These are phyloP conservation scores for Phytophthora fragariaefolia DNA, from an alignment of 352 stramenopile species.

Conservation along the genomic window DNA sequence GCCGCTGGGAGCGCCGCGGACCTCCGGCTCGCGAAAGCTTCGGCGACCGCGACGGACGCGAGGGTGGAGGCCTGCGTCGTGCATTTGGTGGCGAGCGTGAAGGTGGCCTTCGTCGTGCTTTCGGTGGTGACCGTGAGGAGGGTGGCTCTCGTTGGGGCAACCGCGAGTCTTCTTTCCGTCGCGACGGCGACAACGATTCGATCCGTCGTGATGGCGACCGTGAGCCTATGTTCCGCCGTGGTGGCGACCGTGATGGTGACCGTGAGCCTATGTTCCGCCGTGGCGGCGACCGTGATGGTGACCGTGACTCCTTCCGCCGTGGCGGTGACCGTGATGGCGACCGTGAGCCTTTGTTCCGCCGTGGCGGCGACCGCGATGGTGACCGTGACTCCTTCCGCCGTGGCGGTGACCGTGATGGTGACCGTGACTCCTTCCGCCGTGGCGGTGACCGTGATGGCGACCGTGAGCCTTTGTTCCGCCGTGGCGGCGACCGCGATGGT, in stretches of 20 bases:
- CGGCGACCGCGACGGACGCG: constrained; percentile 35
- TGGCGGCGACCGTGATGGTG: constrained; percentile 41
- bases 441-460: constrained; percentile 24
- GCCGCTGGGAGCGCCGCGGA: constrained; percentile 64
- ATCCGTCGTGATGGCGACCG: constrained; percentile 34
- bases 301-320: constrained; percentile 28
- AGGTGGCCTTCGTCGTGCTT: constrained; percentile 38
- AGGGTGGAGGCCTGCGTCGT: constrained; percentile 36
- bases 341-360: constrained; percentile 2
- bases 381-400: constrained; percentile 24
- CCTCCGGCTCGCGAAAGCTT: constrained; percentile 47
- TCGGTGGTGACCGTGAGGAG: constrained; percentile 51
- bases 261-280: neutral
- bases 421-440: constrained; percentile 15
- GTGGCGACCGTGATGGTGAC: constrained; percentile 17
- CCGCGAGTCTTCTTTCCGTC: constrained; percentile 5
- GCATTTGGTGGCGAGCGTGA: constrained; percentile 42
- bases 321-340: constrained; percentile 24
- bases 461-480: constrained; percentile 2
- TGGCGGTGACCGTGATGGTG: constrained; percentile 39
- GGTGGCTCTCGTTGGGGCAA: constrained; percentile 17
- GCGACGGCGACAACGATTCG: constrained; percentile 1
- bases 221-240: constrained; percentile 8
- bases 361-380: constrained; percentile 31
- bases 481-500: constrained; percentile 31